Base-by-base conservation (phyloP, 192 early-diverging fungal species). In the Gryganskiella cystojenkinii region DNA sequence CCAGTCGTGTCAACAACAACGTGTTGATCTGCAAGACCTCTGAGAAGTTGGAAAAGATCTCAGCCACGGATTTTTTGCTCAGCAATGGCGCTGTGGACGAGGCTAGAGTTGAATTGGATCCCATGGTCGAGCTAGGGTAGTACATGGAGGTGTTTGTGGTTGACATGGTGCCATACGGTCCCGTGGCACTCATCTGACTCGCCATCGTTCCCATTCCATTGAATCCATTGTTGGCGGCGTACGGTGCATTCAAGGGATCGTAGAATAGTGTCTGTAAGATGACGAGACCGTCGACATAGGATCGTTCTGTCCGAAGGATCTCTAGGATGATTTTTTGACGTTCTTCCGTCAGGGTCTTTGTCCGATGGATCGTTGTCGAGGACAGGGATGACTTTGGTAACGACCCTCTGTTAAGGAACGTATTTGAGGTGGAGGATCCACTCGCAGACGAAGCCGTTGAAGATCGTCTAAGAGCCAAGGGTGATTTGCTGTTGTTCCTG, bases 261-360 rank as follows among this genome's bases (percentile, higher is more conserved):
- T 64, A 70, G 63, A 72, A 79, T 46, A 78, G 34, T 0, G 63
- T 56, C 33, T 93, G 82, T 2, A 97, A 68, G 56, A 89, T 82
- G 44, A 86, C 71, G 33, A 97, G 78, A 35, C 91, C 90, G 33
- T 92, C 85, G 14, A 97, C 93, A 68, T 97, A 97, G 3, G 93
- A 94, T 44, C 89, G 76, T 74, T 97, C 95, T 2, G 95, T 96
- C 56, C 87, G 81, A 17, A 96, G 71, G 19, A 97, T 89, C 80
- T 97, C 95, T 4, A 85, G 83, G 24, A 93, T 85, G 14, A 97
- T 91, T 47, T 87, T 83, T 62, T 83, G 71, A 20, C 93, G 80
- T 70, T 89, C 82, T 31, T 67, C 62, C 11, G 74, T 75, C 24
- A 71, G 25, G 20, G 63, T 70, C 63, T 73, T 82, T 25, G 33